Base-by-base conservation (phyloP, 1,284 basidiomycete genomes). In the Crucibulum parvulum region DNA sequence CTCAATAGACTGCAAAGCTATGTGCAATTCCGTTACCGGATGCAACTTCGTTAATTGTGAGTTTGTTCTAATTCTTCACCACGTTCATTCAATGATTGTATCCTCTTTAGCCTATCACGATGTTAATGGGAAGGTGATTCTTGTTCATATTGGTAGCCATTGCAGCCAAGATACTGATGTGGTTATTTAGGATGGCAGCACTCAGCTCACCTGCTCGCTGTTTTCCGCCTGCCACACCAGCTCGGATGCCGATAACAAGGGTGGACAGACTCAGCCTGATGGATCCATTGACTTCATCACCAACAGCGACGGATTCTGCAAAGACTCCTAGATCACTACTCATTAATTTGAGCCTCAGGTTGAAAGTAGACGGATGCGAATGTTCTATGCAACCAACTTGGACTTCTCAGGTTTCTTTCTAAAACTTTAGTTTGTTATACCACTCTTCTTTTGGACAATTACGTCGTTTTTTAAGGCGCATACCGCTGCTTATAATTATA, bases 1-100 rank as follows among this genome's bases (percentile, higher is more conserved):
- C 10, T 37, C 6, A n/a, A 10, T 51, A 80, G 78, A 78, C 36
- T 83, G 81, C 67, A 69, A 74, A 62, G 68, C 75, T 13, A 82
- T 82, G 81, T 83, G 81, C 60, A 71, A 78, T 66, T 59, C 63
- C 16, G 78, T 81, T 54, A 2, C 41, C 7, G 78, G 76, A 31
- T 83, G 81, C 69, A 71, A 59, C 18, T 83, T 82, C 64, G 70
- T 76, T 56, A 82, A 82, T 65, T 75, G 81, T 83, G 64, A 54
- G 77, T 68, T 47, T 55, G 52, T 34, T 53, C 18, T 50, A 36
- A 34, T 38, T 16, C 13, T 48, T 13, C 53, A 7, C 18, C 18
- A 36, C 11, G 47, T n/a, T 38, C 63, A n/a, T 9, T 50, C 16
- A 53, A 16, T 46, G n/a, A 53, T n/a, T 15, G 7, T 66, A 11